A percentile compares a stretch with the other conserved stretches of the same genome.
Evolutionary conservation across 2,329 filamentous ascomycete species (phyloP).

Genomic region (Orbilia blumenaviensis): DNA sequence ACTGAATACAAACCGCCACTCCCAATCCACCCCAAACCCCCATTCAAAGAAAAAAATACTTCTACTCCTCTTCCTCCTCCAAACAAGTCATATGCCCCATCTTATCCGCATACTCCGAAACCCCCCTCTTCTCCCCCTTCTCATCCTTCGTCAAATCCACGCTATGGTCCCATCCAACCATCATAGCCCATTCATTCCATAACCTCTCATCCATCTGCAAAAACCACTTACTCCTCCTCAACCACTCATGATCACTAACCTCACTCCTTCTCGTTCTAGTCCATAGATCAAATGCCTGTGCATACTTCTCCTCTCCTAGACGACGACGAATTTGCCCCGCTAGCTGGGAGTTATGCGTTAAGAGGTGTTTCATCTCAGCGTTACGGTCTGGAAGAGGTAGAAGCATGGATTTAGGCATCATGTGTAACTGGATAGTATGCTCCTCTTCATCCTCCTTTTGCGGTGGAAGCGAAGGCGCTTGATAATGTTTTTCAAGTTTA

Average conservation of each 20-base stretch:
- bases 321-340: slow-evolving; percentile 22
- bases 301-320: slow-evolving; percentile 31
- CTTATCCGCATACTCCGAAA: slow-evolving; percentile 43
- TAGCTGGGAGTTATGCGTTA: slow-evolving; percentile 29
- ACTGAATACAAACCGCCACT: slow-evolving; percentile 1
- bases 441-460: slow-evolving; percentile 33
- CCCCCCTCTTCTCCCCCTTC: slow-evolving; percentile 34
- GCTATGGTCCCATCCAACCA: slow-evolving; percentile 53
- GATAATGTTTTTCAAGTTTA: slow-evolving; percentile 23
- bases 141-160: slow-evolving; percentile 41
- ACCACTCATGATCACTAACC: slow-evolving; percentile 50
- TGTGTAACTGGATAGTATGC: slow-evolving; percentile 42
- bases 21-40: slow-evolving; percentile 8
- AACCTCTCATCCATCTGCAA: slow-evolving; percentile 33
- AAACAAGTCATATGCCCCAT: slow-evolving; percentile 49
- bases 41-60: slow-evolving; percentile 2
- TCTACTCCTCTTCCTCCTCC: slow-evolving; percentile 45
- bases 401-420: slow-evolving; percentile 50
- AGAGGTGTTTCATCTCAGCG: slow-evolving; percentile 47
- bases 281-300: slow-evolving; percentile 40
- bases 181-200: slow-evolving; percentile 52
- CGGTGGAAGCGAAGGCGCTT: background rate
- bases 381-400: slow-evolving; percentile 45
- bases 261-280: slow-evolving; percentile 36
- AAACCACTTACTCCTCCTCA: slow-evolving; percentile 44